Percentiles rank a stretch among this genome's conserved stretches.
phyloP scores from a whole-genome alignment of 331 rosid genomes.

The Rosa hybrid region DNA sequence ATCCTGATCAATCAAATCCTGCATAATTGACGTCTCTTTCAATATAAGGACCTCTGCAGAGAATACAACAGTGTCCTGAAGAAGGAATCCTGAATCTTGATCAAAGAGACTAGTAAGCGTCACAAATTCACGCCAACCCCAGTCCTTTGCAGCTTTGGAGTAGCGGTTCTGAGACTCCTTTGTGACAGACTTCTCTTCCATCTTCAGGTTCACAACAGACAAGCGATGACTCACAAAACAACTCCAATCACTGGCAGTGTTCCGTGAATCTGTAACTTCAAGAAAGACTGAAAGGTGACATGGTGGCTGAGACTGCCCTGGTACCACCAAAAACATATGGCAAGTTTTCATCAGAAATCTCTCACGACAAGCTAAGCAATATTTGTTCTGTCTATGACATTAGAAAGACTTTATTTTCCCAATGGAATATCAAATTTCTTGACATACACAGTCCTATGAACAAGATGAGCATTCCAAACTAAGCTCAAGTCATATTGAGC shows the following conservation, averaged over 20 bases:
- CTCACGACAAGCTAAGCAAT: slow-evolving; percentile 25
- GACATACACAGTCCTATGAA: slow-evolving; percentile 14
- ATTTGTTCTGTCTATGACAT: not conserved
- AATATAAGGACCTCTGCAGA: slow-evolving; percentile 98
- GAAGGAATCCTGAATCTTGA: slow-evolving; percentile 99
- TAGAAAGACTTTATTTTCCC: not conserved
- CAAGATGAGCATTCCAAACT: slow-evolving; percentile 18
- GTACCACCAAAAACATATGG: slow-evolving; percentile 38
- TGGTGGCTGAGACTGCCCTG: slow-evolving; percentile 99
- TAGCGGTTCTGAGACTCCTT: slow-evolving; percentile 99
- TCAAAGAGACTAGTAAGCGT: slow-evolving; percentile 98
- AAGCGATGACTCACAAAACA: slow-evolving; percentile 98
- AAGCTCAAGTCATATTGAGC: slow-evolving; percentile 28
- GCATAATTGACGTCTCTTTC: slow-evolving; percentile 89
- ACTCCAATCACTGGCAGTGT: slow-evolving; percentile 98
- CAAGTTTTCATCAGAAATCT: slow-evolving; percentile 46
- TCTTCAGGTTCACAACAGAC: slow-evolving; percentile 90
- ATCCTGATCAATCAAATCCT: slow-evolving; percentile 73
- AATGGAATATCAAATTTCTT: not conserved
- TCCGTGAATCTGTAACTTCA: slow-evolving; percentile 97
- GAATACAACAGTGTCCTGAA: slow-evolving; percentile 92
- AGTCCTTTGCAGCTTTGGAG: slow-evolving; percentile 99
- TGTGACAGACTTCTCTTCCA: slow-evolving; percentile 93
- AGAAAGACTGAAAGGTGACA: slow-evolving; percentile 99
- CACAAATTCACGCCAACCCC: slow-evolving; percentile 99